These are phyloP conservation scores for Nicotiana sylvestris DNA, from an alignment of 257 asterid genomes.

Conservation along the genomic window DNA sequence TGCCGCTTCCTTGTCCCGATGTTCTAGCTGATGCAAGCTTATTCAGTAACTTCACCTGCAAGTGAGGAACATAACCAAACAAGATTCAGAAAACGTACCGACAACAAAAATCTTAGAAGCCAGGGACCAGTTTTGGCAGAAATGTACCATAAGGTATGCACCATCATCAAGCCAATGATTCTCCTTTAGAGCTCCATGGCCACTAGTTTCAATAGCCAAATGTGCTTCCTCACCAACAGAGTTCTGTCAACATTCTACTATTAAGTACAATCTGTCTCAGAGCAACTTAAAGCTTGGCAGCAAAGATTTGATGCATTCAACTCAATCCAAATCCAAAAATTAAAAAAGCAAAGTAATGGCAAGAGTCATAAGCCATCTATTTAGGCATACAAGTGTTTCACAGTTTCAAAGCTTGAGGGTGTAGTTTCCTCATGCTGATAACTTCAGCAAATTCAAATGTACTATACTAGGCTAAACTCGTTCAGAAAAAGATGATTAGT, in stretches of 20 bases:
- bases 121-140: slow-evolving; percentile 2
- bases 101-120: not conserved
- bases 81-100: slow-evolving; percentile 8
- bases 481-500: not conserved
- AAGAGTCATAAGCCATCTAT: not conserved
- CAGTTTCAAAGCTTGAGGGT: not conserved
- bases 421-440: not conserved
- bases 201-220: slow-evolving; percentile 99
- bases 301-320: not conserved
- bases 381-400: not conserved
- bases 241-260: slow-evolving; percentile 53
- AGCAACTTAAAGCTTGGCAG: slow-evolving; percentile 9
- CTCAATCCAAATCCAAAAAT: no score
- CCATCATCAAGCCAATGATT: slow-evolving; percentile 99
- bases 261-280: not conserved
- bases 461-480: not conserved
- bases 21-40: slow-evolving; percentile 96
- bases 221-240: slow-evolving; percentile 83
- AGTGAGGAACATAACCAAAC: not conserved
- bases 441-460: not conserved
- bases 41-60: slow-evolving; percentile 86
- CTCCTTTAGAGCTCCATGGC: slow-evolving; percentile 99
- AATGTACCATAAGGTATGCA: slow-evolving; percentile 89
- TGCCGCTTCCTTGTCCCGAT: slow-evolving; percentile 73
- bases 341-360: not conserved